Base-by-base conservation (phyloP, 768 basidiomycete species). In the Suillus brevipes region DNA sequence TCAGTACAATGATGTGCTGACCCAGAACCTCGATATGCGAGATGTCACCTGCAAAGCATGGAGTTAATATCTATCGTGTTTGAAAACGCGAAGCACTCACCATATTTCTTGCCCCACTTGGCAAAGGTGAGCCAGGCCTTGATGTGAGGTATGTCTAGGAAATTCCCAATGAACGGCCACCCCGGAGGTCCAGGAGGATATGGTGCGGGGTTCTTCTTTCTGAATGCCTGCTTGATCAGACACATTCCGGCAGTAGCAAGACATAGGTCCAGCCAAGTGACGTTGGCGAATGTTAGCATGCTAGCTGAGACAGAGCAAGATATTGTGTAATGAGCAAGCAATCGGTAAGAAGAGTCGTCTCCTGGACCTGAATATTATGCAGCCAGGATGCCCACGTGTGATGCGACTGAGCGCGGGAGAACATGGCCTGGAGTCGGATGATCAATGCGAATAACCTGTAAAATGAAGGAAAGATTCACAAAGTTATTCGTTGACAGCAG, bases 21-120 rank as follows among this genome's bases (percentile, higher is more conserved):
- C 87, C 87, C 4, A 89, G 77, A 18, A 88, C 77, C 38, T 84
- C 87, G 5, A 83, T 80, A 59, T 87, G 88, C 66, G 82, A 81
- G 25, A 89, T 86, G 63, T 85, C 84, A 49, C 88, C 88, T 89
- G 66, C 23, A 52, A 0, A 57, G 25, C 16, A 25, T 10, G 36
- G 16, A 14, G 36, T 16, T 12, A 1, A 57, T 25, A 31, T 63
- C 14, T 68, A 49, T n/a, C 9, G 4, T 49, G 1, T 3, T 13
- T 14, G 52, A 23, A 34, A 43, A 7, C 14, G 18, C 1, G 2
- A 5, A 2, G 37, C 9, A 66, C 72, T 25, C 68, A 77, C 83
- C 83, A 68, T 78, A 84, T 74, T 80, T 78, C 28, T 76, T 66
- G 2, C 79, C 82, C 84, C 83, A 84, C 34, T 78, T 71, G 3